phyloP scores from a whole-genome alignment of 2,329 filamentous ascomycete species.

The Pyricularia sp. region DNA sequence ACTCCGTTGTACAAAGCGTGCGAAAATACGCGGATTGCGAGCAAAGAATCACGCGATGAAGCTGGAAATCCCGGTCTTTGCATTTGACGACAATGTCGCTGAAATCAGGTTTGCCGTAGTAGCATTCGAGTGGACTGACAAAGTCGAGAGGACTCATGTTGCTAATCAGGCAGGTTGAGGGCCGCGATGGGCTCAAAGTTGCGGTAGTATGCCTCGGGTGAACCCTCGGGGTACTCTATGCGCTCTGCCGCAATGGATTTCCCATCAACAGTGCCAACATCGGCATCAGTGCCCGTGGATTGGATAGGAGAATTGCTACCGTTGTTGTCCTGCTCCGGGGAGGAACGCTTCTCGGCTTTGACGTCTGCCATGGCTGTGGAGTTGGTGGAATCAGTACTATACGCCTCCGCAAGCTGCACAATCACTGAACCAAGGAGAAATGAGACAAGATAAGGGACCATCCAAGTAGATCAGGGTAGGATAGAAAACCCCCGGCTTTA shows the following conservation, averaged over 20 bases:
- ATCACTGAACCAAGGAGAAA: not conserved
- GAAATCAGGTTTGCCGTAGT: no score
- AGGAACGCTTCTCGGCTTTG: not conserved
- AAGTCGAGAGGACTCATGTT: not conserved
- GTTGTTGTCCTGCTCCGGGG: not conserved
- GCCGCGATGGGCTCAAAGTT: conserved; percentile 2
- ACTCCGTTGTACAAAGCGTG: no score
- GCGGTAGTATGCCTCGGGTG: not conserved
- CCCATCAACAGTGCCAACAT: no score
- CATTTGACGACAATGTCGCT: no score
- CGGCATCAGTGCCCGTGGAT: not conserved
- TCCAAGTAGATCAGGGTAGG: not conserved
- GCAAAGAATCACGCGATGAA: no score
- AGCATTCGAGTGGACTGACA: no score
- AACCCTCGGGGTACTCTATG: not conserved
- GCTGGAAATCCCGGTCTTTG: no score
- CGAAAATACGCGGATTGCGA: no score
- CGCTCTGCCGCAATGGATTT: not conserved
- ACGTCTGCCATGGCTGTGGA: not conserved
- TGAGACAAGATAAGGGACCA: not conserved
- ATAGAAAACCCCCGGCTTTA: not conserved
- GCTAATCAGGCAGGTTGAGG: not conserved
- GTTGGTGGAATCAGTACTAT: not conserved
- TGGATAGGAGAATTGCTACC: not conserved
- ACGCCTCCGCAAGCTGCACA: not conserved